Evolutionary conservation across 2,329 filamentous ascomycete species (phyloP).

Genomic region (Nemania sp.): DNA sequence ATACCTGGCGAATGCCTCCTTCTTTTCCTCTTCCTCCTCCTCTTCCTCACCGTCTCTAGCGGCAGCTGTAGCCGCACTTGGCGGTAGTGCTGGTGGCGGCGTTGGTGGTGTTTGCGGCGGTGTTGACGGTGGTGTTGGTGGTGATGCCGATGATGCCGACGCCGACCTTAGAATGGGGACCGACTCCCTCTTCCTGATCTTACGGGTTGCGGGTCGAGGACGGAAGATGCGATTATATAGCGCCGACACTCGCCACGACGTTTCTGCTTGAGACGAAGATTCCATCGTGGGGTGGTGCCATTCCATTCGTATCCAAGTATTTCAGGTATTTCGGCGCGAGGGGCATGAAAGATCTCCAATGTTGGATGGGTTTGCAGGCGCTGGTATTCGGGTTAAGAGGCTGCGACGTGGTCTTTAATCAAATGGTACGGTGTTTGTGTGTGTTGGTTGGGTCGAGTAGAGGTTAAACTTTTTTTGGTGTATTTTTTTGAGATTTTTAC

Average conservation of each 20-base stretch:
- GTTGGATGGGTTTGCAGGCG: no score
- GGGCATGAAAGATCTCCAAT: no score
- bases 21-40: no score
- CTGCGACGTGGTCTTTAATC: no score
- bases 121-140: background rate
- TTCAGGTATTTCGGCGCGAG: no score
- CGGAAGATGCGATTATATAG: conserved; percentile 31
- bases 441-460: no score
- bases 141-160: conserved; percentile 1
- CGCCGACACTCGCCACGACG: conserved; percentile 14
- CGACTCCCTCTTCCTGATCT: conserved; percentile 33
- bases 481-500: no score
- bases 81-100: background rate
- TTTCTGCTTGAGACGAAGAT: conserved; percentile 2
- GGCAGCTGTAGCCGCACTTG: background rate
- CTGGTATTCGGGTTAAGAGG: no score
- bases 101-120: background rate
- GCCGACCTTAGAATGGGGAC: conserved; percentile 15
- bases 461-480: no score
- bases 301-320: background rate
- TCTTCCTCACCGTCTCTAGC: background rate
- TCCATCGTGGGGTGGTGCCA: conserved; percentile 13
- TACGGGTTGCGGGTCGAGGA: conserved; percentile 30
- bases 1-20: no score
- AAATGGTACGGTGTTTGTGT: no score